Conservation (phyloP, 768 basidiomycete species). For the Psilocybe cyanescens region DNA sequence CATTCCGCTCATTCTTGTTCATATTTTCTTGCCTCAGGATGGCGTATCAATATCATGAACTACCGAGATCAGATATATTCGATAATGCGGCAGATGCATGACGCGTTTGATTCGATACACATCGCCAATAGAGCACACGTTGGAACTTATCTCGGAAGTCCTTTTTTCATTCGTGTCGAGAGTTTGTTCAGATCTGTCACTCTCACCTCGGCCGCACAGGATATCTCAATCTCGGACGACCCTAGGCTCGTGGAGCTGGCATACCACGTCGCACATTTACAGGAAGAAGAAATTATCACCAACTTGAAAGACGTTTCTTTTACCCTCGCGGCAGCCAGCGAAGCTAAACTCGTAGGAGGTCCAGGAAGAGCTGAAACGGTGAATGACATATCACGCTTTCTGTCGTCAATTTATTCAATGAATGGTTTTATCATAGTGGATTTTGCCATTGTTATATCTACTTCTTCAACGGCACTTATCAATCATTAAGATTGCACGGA, state of each 20-base stretch:
- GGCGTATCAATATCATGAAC: constrained; percentile 9
- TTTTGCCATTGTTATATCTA: constrained; percentile 25
- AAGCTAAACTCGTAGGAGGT: constrained; percentile 4
- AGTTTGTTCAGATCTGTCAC: constrained; percentile 1
- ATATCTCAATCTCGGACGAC: background rate
- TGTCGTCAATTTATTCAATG: no score
- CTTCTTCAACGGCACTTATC: constrained; percentile 20
- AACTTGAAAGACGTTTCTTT: constrained; percentile 9
- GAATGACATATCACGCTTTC: background rate
- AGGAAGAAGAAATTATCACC: background rate
- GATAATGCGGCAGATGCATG: constrained; percentile 8
- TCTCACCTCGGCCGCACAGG: background rate
- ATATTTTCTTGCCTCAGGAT: background rate
- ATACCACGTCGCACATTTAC: background rate
- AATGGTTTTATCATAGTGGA: constrained; percentile 14
- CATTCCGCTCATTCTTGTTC: background rate
- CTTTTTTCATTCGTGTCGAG: constrained; percentile 1
- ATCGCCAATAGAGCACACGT: constrained; percentile 2
- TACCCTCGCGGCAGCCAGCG: background rate
- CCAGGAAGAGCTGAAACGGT: constrained; percentile 11
- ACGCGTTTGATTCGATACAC: background rate
- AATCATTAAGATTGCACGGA: constrained; percentile 13
- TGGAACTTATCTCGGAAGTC: background rate
- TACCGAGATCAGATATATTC: constrained; percentile 8
- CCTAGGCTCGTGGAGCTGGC: constrained; percentile 2